Evolutionary conservation across 139 green algal genomes (phyloP), one percentile per base, ranked within the genome.

Genomic region (Edaphochlamys debaryana): DNA sequence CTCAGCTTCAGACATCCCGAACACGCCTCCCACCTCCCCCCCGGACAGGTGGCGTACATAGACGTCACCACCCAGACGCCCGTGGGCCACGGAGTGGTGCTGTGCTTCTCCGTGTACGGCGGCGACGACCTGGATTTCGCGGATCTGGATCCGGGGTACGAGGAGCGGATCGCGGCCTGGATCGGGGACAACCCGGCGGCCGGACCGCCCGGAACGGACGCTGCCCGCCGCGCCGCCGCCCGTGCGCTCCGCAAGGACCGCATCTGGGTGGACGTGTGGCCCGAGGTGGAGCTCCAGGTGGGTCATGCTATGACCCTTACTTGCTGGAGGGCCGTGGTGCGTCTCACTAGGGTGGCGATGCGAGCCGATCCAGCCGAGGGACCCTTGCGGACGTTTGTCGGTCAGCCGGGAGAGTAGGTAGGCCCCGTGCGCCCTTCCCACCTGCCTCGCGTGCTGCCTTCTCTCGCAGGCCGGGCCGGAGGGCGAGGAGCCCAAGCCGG

Each of bases 41-140:
- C 32, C 42, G 23, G 0, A 4, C 54, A 88, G 84, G 84, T 85
- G 4, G 84, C 87, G 5, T 87, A 84, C 63, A 99, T 99, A 38
- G 95, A 99, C 67, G 89, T 99, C 25, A 94, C 88, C 67, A 86
- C 90, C 38, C 66, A 99, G 85, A 97, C 91, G 2, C 96, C 97
- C 25, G 94, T 96, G 48, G 96, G 96, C 9, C 97, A 99, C 79
- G 97, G 97, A 60, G 69, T 50, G 0, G 94, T 98, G 37, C 98
- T 93, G 64, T 98, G 95, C 89, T 95, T 99, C 45, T 96, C 94
- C 0, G 79, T 98, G 23, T 99, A 98, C 72, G 89, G 87, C 67
- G 96, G 97, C 0, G 75, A 81, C 75, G 75, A 81, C 62, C 75
- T 81, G 40, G 60, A 81, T 60, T 81, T 81, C n/a, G 2, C 41